These are phyloP conservation scores for Leccinum rimulosum DNA, from an alignment of 768 basidiomycete genomes.

Conservation along the genomic window DNA sequence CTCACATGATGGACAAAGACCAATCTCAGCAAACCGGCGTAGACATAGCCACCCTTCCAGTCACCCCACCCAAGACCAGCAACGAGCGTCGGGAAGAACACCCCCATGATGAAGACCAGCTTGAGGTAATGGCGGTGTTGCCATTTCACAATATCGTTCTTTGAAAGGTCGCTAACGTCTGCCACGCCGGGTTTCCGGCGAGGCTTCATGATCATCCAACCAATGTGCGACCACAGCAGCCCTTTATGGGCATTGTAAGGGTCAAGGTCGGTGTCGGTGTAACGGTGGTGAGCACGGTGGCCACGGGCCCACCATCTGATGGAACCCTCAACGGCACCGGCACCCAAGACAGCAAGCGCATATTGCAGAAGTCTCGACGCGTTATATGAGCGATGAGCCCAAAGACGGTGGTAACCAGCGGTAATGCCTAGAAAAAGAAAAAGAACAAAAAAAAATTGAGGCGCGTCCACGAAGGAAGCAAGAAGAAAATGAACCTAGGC, in stretches of 20 bases:
- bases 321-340: conserved; percentile 93
- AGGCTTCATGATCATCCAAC: conserved; percentile 93
- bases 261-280: conserved; percentile 96
- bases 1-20: conserved; percentile 86
- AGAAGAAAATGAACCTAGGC: conserved; percentile 59
- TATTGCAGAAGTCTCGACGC: conserved; percentile 86
- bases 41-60: conserved; percentile 81
- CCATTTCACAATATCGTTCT: conserved; percentile 80
- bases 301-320: conserved; percentile 99
- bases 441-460: conserved; percentile 25
- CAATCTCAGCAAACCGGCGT: conserved; percentile 75
- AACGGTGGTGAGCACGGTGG: conserved; percentile 95
- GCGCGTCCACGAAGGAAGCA: neutral
- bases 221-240: conserved; percentile 81
- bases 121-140: conserved; percentile 79
- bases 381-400: conserved; percentile 96
- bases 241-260: conserved; percentile 94
- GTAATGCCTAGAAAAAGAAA: conserved; percentile 63
- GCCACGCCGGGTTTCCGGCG: conserved; percentile 86
- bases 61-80: conserved; percentile 86
- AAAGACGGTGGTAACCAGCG: conserved; percentile 94
- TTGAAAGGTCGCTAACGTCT: conserved; percentile 82
- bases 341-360: conserved; percentile 76
- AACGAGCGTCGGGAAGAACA: conserved; percentile 72
- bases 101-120: conserved; percentile 67